Evolutionary conservation across 768 basidiomycete genomes (phyloP), one percentile per base, ranked within the genome.

Genomic region (Tremella yokohamensis): DNA sequence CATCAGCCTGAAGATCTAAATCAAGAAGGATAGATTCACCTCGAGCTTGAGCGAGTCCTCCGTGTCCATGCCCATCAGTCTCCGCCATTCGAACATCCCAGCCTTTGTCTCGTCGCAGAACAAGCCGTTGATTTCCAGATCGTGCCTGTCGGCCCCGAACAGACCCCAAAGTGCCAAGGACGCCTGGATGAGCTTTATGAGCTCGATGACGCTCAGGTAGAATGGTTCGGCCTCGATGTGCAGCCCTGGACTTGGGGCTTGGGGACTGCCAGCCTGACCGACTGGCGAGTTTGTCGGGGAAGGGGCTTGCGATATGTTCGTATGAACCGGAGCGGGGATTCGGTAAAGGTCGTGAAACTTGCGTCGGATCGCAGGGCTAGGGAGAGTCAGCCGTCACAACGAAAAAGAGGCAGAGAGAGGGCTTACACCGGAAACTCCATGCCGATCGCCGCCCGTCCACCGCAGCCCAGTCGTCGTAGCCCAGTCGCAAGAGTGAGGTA

Each of bases 71-170:
- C 70, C 70, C 65, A 72, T 70, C 16, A 58, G 49, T 52, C 64
- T 44, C 49, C 70, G 61, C 68, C 68, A 72, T 16, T 42, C 47
- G 39, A 65, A 68, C 16, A 73, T 63, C 3, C 58, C 69, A 25
- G 58, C 58, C 44, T 70, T 73, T 16, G 68, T 70, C 61, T 70
- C 68, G 53, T 73, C 71, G 48, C 71, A 73, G 22, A 73, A 70
- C 45, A 73, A 34, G 6, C 71, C 71, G 52, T 73, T 67, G 12
- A 66, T 51, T 22, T 60, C 61, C 19, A 58, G 18, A 11, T 60
- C 56, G 22, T 54, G 34, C 12, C 56, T 34, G 11, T 51, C 22
- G 12, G 42, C 20, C 2, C 50, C 58, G 38, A 58, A 66, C 13
- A 73, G 15, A 3, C 71, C 69, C 66, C 68, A 73, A 1, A 73